These are phyloP conservation scores for Fagopyrum esculentum DNA, from an alignment of 148 eudicot species.

Conservation along the genomic window DNA sequence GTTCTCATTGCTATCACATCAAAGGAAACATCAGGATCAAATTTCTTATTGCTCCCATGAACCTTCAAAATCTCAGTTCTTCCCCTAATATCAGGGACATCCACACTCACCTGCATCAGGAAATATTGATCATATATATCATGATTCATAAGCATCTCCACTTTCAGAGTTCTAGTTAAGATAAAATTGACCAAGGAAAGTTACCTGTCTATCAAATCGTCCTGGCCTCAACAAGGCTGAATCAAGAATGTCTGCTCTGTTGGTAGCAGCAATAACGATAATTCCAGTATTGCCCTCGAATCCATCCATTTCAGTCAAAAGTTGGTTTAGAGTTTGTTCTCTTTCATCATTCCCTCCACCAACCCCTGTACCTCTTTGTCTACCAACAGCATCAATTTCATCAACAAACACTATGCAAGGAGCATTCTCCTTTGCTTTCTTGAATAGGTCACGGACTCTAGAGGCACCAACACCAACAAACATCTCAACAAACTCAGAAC, in stretches of 20 bases:
- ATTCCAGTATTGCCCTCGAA: constrained; percentile 97
- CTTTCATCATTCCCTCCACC: constrained; percentile 99
- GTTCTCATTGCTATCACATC: constrained; percentile 98
- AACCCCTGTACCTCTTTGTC: constrained; percentile 96
- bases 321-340: constrained; percentile 95
- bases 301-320: constrained; percentile 98
- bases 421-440: constrained; percentile 97
- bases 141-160: constrained; percentile 5
- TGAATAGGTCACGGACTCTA: constrained; percentile 92
- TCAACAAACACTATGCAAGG: constrained; percentile 99
- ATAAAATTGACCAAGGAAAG: background rate
- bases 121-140: constrained; percentile 1
- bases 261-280: constrained; percentile 95
- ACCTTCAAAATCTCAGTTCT: constrained; percentile 96
- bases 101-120: constrained; percentile 71
- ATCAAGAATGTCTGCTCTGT: constrained; percentile 96
- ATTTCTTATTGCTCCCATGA: constrained; percentile 84
- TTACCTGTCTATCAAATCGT: constrained; percentile 95
- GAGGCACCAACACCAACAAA: constrained; percentile 99
- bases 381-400: constrained; percentile 99
- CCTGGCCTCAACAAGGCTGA: constrained; percentile 96
- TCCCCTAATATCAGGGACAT: constrained; percentile 93
- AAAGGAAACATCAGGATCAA: constrained; percentile 80
- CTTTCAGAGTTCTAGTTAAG: background rate
- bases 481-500: constrained; percentile 98